Evolutionary conservation across 768 basidiomycete genomes (phyloP).

Genomic region (Solioccasus polychromus): DNA sequence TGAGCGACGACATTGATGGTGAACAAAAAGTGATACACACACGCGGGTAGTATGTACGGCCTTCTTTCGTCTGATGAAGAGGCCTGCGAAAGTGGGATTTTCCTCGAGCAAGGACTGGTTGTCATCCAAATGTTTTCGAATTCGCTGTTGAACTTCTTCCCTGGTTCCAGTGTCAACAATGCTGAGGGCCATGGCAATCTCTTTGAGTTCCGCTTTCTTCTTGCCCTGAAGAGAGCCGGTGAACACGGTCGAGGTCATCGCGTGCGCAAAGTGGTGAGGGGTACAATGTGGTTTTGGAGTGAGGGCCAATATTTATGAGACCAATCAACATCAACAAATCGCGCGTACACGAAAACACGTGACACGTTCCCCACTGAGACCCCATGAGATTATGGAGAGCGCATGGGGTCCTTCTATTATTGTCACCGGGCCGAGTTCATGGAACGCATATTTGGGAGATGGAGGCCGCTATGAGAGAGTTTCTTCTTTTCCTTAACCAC

Average conservation of each 20-base stretch:
- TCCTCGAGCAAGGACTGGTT: constrained; percentile 55
- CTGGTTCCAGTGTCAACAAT: constrained; percentile 58
- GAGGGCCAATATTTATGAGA: constrained; percentile 17
- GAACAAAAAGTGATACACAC: constrained; percentile 8
- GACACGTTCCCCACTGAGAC: constrained; percentile 9
- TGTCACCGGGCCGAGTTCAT: no score
- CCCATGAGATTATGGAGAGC: constrained; percentile 4
- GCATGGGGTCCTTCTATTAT: constrained; percentile 5
- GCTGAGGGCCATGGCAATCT: constrained; percentile 52
- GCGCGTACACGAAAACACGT: constrained; percentile 25
- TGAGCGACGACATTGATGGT: not conserved
- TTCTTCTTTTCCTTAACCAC: constrained; percentile 14
- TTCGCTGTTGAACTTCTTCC: constrained; percentile 59
- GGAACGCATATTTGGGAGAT: no score
- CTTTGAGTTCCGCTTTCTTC: constrained; percentile 66
- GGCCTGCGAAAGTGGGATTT: constrained; percentile 53
- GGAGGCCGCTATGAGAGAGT: not conserved
- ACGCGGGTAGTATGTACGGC: constrained; percentile 18
- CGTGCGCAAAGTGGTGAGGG: not conserved
- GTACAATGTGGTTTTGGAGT: constrained; percentile 12
- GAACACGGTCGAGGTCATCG: constrained; percentile 45
- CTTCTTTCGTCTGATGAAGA: constrained; percentile 44
- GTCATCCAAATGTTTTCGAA: constrained; percentile 58
- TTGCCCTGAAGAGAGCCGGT: constrained; percentile 58
- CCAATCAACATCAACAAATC: constrained; percentile 32